Evolutionary conservation across 306 rosid genomes (phyloP).

Genomic region (Coriaria nepalensis): DNA sequence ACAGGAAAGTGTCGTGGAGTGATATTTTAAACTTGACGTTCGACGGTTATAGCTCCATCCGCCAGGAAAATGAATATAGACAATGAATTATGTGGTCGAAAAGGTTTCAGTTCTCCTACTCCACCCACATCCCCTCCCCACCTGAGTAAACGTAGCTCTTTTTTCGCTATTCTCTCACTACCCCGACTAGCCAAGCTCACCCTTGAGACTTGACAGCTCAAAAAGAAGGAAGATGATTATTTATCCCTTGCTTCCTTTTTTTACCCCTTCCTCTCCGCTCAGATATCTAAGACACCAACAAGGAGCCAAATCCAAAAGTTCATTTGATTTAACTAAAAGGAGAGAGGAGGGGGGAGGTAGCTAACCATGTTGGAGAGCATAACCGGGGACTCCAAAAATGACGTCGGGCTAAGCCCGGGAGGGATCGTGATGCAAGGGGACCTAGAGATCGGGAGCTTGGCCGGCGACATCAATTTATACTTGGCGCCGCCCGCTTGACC

Average conservation of each 20-base stretch:
- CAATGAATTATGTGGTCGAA: too few species aligned
- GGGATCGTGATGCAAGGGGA: conserved; percentile 58
- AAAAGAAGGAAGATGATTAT: conserved; percentile 3
- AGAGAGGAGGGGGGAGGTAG: not conserved
- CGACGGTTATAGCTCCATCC: too few species aligned
- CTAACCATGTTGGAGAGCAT: conserved; percentile 64
- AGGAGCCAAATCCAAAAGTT: not conserved
- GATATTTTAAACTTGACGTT: too few species aligned
- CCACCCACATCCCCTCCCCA: too few species aligned
- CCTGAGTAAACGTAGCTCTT: too few species aligned
- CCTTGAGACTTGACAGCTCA: conserved; percentile 1
- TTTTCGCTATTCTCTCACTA: conserved; percentile 2
- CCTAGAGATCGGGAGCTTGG: conserved; percentile 92
- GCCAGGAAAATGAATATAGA: too few species aligned
- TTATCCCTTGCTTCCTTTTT: too few species aligned
- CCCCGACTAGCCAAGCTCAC: conserved; percentile 10
- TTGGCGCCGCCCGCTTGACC: conserved; percentile 28
- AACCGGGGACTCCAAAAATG: conserved; percentile 71
- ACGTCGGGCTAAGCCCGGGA: conserved; percentile 64
- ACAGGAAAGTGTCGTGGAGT: too few species aligned
- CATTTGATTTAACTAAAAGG: too few species aligned
- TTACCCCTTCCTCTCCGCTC: not conserved
- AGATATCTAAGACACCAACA: not conserved
- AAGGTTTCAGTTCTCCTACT: too few species aligned
- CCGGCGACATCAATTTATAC: conserved; percentile 72